Base-by-base conservation (phyloP, 495 filamentous ascomycete species). In the Jackrogersella multiformis region DNA sequence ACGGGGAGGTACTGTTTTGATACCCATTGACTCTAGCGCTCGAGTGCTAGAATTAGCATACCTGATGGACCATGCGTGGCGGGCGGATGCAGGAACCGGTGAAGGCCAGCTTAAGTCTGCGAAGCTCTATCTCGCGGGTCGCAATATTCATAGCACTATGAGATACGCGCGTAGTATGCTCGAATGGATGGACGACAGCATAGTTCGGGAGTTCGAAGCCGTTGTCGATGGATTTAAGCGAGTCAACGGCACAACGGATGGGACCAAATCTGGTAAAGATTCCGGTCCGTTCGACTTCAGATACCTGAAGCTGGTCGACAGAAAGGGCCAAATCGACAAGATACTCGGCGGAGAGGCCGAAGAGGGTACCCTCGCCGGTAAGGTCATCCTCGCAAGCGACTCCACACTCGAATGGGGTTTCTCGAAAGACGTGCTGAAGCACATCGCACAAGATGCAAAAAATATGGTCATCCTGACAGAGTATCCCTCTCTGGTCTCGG, bases 151-250 rank as follows among this genome's bases (percentile, higher is more conserved):
- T 52, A 91, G 90, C 21, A 94, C 92, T 1, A 92, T 97, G 88
- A 81, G 90, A 57, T 88, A 96, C 56, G 91, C 94, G 13, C 85
- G 93, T 64, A 97, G 94, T 74, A 97, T 98, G 93, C 79, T 98
- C 55, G 95, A 99, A 75, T 99, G 95, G 95, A 98, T 97, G 93
- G 93, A 97, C 71, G 93, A 97, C 69, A 89, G 85, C 48, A 93
- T 99, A 49, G 86, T 96, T 53, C 86, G 89, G 46, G 93, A 97
- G 65, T 96, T 97, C 58, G 96, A 99, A 76, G 88, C 89, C 1
- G 87, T 89, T 1, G 90, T 83, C 1, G 83, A 84, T 46, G 78
- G 74, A 1, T 67, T 76, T 4, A 80, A 80, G 60, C 80, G 80
- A 39, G 74, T 78, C 10, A 81, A 84, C 45, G 78, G 78, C 16